Base-by-base conservation (phyloP, 225 moss, liverwort and hornwort genomes). In the Neckera pumila region DNA sequence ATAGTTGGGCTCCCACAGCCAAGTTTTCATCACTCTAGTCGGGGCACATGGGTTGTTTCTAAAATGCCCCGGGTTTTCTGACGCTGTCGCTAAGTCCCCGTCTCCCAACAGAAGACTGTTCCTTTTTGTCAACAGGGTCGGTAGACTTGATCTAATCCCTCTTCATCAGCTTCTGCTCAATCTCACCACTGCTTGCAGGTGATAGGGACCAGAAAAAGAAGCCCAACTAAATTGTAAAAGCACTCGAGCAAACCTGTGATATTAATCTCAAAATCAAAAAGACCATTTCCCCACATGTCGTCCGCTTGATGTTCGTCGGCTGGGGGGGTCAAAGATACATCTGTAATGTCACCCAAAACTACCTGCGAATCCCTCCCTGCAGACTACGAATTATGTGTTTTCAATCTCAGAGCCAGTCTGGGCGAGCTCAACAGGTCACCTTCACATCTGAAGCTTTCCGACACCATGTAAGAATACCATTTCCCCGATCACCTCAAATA, bases 1-100 rank as follows among this genome's bases (percentile, higher is more conserved):
- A 79, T 91, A 85, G 88, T 73, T 90, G 91, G 90, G 91, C 91
- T 90, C 87, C 88, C 91, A 92, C 81, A 89, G 90, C 90, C 87
- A 90, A 83, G 60, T 88, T 89, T 89, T 74, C 78, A 58, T 83
- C 75, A 83, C 85, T 85, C 79, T 58, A 73, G 65, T 51, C 16
- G 78, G 91, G 82, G 86, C 87, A 86, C 81, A 88, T 90, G 89
- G 89, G 89, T 87, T 84, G 81, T 87, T 87, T 87, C 87, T 85
- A 83, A 89, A 74, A 87, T 88, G 86, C 92, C 92, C 92, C 90
- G 33, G 45, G 43, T 56, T 47, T 47, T 27, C 87, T 69, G 27
- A 71, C 71, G 57, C 87, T 38, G 81, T 87, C 54, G 28, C 84
- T 2, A 83, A 76, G n/a, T 75, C 30, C 16, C 28, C 15, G 70